Evolutionary conservation across 1,139 yeast genomes (phyloP), one percentile per base, ranked within the genome.

Genomic region (Pneumocystis carinii): DNA sequence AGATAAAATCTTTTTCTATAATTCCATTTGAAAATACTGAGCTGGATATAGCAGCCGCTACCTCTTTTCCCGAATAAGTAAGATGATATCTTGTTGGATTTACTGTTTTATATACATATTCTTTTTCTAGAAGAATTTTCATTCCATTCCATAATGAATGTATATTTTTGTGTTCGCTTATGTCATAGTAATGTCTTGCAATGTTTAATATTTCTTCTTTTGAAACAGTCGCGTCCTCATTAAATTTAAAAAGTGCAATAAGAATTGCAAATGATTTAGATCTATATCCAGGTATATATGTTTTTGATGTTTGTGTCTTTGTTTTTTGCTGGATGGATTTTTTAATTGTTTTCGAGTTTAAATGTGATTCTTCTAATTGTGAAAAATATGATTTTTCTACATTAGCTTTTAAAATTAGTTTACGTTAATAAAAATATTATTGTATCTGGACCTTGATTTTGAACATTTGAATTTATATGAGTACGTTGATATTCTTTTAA

Each of bases 261-360:
- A 92, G 70, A 6, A 92, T 86, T 0, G 95, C 96, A 74, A 87
- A 92, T 0, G 90, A 94, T 0, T 97, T 97, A 0, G 95, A 83
- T 57, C 94, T 76, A 67, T 83, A 83, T 59, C 79, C 78, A 0
- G 98, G 98, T 0, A 90, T 79, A 71, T 88, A 92, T 58, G 74
- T 76, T 64, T 78, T 76, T 63, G 71, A 76, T 10, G 63, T 57
- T 17, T 56, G n/a, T 42, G 63, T 59, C 59, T 62, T 60, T 17
- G 61, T 6, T 38, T 59, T 61, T 62, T 64, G 36, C 55, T 59
- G 58, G 53, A 48, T n/a, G 27, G 24, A 19, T 38, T 55, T 19
- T 24, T 39, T 24, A 29, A 15, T 12, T 27, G 19, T n/a, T 58
- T 32, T 37, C 56, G 36, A n/a, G 41, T 35, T 60, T 61, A 10